These are phyloP conservation scores for Margaritispora aquatica DNA, from an alignment of 495 filamentous ascomycete species.

Conservation along the genomic window DNA sequence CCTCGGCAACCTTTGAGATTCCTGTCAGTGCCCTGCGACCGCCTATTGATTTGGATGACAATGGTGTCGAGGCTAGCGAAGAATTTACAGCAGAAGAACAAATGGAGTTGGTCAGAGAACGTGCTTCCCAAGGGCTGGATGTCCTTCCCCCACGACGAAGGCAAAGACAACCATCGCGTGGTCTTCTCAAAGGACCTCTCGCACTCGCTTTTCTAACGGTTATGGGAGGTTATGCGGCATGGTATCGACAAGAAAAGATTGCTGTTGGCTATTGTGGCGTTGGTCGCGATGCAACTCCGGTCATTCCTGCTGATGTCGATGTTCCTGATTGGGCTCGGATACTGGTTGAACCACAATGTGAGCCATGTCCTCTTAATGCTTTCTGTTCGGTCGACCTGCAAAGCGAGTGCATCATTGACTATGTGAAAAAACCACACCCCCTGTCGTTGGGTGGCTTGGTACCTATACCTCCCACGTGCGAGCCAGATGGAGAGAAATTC, in stretches of 20 bases:
- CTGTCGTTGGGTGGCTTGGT: constrained; percentile 73
- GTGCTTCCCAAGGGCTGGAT: constrained; percentile 35
- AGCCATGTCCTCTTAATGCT: constrained; percentile 87
- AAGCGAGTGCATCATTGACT: constrained; percentile 78
- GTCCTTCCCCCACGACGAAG: constrained; percentile 23
- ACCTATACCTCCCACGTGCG: constrained; percentile 87
- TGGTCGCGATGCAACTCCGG: constrained; percentile 50
- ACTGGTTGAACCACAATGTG: constrained; percentile 73
- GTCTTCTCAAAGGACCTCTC: constrained; percentile 36
- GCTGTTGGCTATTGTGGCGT: constrained; percentile 93
- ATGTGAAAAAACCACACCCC: constrained; percentile 78
- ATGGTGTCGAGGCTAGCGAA: constrained; percentile 59
- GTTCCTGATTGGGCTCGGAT: constrained; percentile 60
- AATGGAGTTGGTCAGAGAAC: constrained; percentile 63
- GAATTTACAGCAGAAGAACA: constrained; percentile 93
- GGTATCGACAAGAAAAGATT: constrained; percentile 91
- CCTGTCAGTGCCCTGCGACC: constrained; percentile 21
- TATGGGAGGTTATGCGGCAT: constrained; percentile 63
- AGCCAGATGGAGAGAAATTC: constrained; percentile 88
- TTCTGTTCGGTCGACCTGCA: constrained; percentile 75
- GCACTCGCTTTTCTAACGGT: constrained; percentile 61
- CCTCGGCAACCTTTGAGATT: constrained; percentile 36
- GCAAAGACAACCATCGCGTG: constrained; percentile 20
- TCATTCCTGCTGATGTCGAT: constrained; percentile 38
- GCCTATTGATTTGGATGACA: constrained; percentile 18